phyloP scores from a whole-genome alignment of 2,329 filamentous ascomycete species.

The Alternaria arborescens region DNA sequence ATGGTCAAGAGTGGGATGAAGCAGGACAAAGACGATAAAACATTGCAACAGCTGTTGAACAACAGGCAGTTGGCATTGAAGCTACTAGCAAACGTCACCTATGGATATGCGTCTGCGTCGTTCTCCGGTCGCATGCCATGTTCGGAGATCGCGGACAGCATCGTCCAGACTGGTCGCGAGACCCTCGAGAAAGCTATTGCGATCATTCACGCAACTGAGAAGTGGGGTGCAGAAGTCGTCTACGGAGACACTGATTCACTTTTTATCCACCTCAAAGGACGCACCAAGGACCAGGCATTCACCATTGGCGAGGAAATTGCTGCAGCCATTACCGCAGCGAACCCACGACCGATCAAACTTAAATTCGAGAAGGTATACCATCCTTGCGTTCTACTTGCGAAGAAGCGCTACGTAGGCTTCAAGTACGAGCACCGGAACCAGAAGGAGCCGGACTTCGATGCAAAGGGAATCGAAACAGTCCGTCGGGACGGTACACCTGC shows the following conservation, averaged over 20 bases:
- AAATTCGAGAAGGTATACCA: conserved; percentile 99
- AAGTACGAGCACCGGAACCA: conserved; percentile 88
- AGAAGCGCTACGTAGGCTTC: conserved; percentile 98
- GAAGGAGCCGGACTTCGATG: conserved; percentile 86
- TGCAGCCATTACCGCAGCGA: conserved; percentile 83
- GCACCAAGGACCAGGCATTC: conserved; percentile 88
- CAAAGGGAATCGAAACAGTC: conserved; percentile 98
- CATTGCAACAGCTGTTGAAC: conserved; percentile 85
- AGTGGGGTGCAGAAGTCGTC: conserved; percentile 95
- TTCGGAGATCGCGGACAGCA: conserved; percentile 96
- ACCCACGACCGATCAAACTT: conserved; percentile 89
- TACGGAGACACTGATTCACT: conserved; percentile 98
- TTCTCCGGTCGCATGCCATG: conserved; percentile 99
- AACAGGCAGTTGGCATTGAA: conserved; percentile 95
- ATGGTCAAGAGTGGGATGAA: conserved; percentile 99
- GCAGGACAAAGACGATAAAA: conserved; percentile 85
- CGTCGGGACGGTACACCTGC: conserved; percentile 93
- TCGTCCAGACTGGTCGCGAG: conserved; percentile 94
- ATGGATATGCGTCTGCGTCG: conserved; percentile 95
- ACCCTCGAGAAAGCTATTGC: conserved; percentile 94
- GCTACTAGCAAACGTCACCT: conserved; percentile 97
- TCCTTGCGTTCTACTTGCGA: conserved; percentile 90
- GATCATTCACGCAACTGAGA: conserved; percentile 84
- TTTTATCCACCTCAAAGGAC: conserved; percentile 88
- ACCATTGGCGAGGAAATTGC: conserved; percentile 92